Evolutionary conservation across 2,329 filamentous ascomycete species (phyloP).

Genomic region (Fusarium denticulatum): DNA sequence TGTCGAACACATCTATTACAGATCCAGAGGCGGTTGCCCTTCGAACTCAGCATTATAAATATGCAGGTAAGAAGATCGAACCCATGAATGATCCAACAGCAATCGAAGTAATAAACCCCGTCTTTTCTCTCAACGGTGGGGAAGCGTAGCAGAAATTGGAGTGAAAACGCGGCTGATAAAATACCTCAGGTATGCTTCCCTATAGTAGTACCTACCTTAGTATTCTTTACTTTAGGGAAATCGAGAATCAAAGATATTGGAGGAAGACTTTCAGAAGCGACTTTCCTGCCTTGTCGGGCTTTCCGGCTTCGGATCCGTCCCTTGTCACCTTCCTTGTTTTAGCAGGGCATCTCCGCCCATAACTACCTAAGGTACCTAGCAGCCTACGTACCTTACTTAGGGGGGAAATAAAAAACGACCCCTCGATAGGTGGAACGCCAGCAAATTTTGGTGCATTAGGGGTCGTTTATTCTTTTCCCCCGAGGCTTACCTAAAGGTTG

Average conservation of each 20-base stretch:
- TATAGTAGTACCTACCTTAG: too few species aligned
- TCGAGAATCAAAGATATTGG: constrained; percentile 19
- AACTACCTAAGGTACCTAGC: not conserved
- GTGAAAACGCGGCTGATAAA: not conserved
- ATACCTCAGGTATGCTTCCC: not conserved
- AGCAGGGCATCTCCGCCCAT: constrained; percentile 7
- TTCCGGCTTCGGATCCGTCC: constrained; percentile 32
- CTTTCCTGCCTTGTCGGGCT: constrained; percentile 15
- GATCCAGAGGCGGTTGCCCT: constrained; percentile 63
- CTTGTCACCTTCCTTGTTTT: constrained; percentile 16
- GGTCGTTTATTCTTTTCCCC: too few species aligned
- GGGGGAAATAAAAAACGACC: too few species aligned
- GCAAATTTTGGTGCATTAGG: too few species aligned
- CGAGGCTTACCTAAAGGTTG: too few species aligned
- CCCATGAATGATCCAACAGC: constrained; percentile 7
- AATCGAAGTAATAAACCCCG: not conserved
- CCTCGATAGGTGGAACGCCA: too few species aligned
- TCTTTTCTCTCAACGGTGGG: not conserved
- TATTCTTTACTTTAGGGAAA: not conserved
- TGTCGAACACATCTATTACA: constrained; percentile 68
- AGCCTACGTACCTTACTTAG: not conserved
- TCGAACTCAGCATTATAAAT: constrained; percentile 44
- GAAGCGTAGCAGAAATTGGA: not conserved
- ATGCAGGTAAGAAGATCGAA: not conserved
- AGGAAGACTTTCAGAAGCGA: constrained; percentile 9